Evolutionary conservation across 2,329 filamentous ascomycete genomes (phyloP), one percentile per base, ranked within the genome.

Genomic region (Grosmannia clavigera): DNA sequence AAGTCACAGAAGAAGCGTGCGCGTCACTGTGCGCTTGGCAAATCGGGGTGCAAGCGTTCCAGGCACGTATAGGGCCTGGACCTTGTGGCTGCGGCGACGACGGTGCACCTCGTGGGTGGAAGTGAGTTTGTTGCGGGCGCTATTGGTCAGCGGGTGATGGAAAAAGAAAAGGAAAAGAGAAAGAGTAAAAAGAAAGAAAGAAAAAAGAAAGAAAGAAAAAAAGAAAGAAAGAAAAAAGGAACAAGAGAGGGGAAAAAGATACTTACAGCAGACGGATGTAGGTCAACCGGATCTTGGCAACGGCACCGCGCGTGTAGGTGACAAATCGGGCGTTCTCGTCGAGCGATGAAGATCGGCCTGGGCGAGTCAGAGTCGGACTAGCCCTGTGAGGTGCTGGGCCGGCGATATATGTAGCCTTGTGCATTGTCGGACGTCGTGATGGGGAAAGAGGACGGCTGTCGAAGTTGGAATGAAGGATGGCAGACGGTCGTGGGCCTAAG

Each of bases 211-310:
- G 7, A 46, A n/a, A 4, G n/a, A n/a, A 2, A 33, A 5, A 3
- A 46, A 10, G 6, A 56, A 9, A 56, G 43, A 46, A n/a, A 46
- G 7, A 46, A n/a, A 4, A 46, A 16, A 46, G 43, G 3, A 46
- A n/a, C n/a, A n/a, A 46, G 43, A 46, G 14, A 6, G 14, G 3
- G 10, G 14, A 12, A 4, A 46, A 19, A 46, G 3, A 7, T 9
- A 43, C 63, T n/a, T 57, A 63, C 64, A 64, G 64, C 14, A 64
- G 63, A 51, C 59, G 62, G n/a, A 64, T 67, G 33, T 78, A 71
- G 33, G 76, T 76, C 62, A 81, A 74, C 63, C 77, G 76, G 62
- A 80, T 70, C 58, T 76, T 74, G 60, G 74, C 71, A 43, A 80
- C 66, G 46, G 74, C 70, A 43, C 70, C 66, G 63, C 75, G 73